Evolutionary conservation across 2,329 filamentous ascomycete species (phyloP), one percentile per base, ranked within the genome.

Genomic region (Zasmidium cellare): DNA sequence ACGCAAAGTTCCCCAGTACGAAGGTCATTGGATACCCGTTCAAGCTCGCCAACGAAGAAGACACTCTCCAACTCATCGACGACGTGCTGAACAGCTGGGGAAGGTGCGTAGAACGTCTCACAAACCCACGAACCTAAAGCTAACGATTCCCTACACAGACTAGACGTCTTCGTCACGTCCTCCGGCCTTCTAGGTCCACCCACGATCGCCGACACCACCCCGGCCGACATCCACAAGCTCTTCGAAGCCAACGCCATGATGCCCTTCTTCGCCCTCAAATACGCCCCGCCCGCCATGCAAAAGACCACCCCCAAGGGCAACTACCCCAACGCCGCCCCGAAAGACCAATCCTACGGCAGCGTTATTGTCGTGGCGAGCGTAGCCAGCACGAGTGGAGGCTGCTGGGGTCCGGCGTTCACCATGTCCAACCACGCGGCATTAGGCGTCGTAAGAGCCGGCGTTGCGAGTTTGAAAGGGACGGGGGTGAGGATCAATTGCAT

Each of bases 261-360:
- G 6, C 84, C 85, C 1, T 87, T 87, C 75, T 86, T 85, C 64
- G 84, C 84, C 1, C 76, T 87, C 60, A 87, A 87, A 69, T 86
- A 87, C 65, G 84, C 83, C 0, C 84, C 84, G 0, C 80, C 83
- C 2, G 85, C 85, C 1, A 87, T 87, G 85, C 78, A 74, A 18
- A 87, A 87, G 68, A 79, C 80, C 6, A 81, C 81, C 0, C 76
- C 79, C 0, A 81, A 82, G 46, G 78, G 80, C 7, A 77, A 69
- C 46, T 87, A 87, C 65, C 77, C 82, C 0, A 87, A 87, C 64
- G 84, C 85, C 0, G 81, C 83, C 12, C 82, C 82, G 0, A 87
- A 87, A 65, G 80, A 81, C 63, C 77, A 80, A 50, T 75, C 77
- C n/a, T 87, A 87, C 65, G 84, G 84, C 2, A 82, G 79, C 62